These are phyloP conservation scores for Cercospora zeae-maydis DNA, from an alignment of 2,329 filamentous ascomycete genomes.

Conservation along the genomic window DNA sequence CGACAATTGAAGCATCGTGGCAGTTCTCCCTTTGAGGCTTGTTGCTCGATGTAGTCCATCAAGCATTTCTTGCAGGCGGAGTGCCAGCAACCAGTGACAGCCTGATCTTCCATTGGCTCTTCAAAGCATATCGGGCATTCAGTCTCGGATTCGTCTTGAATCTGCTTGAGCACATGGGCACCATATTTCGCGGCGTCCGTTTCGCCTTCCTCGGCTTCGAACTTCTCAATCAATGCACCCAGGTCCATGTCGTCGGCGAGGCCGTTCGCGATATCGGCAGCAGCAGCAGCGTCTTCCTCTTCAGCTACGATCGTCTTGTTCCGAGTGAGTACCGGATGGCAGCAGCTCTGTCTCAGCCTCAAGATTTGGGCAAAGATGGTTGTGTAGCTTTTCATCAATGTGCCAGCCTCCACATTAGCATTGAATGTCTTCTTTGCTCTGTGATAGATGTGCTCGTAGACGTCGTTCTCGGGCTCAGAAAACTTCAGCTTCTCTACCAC, in stretches of 20 bases:
- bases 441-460: constrained; percentile 87
- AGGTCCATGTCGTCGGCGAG: constrained; percentile 96
- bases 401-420: constrained; percentile 84
- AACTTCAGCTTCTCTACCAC: constrained; percentile 86
- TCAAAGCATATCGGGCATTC: constrained; percentile 95
- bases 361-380: constrained; percentile 97
- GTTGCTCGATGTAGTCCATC: constrained; percentile 84
- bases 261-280: constrained; percentile 73
- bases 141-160: constrained; percentile 79
- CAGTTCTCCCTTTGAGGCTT: constrained; percentile 69
- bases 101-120: constrained; percentile 91
- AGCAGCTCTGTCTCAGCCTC: constrained; percentile 87
- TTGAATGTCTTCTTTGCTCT: constrained; percentile 80
- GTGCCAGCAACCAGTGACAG: constrained; percentile 96
- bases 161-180: constrained; percentile 82
- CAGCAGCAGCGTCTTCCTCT: constrained; percentile 75
- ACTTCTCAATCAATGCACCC: constrained; percentile 76
- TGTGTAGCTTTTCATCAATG: constrained; percentile 89
- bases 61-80: constrained; percentile 92
- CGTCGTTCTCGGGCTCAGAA: constrained; percentile 76
- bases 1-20: constrained; percentile 90
- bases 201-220: constrained; percentile 59
- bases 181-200: constrained; percentile 71
- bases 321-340: constrained; percentile 83
- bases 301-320: constrained; percentile 82